phyloP scores from a whole-genome alignment of 495 filamentous ascomycete species.

The Xylaria castorea region DNA sequence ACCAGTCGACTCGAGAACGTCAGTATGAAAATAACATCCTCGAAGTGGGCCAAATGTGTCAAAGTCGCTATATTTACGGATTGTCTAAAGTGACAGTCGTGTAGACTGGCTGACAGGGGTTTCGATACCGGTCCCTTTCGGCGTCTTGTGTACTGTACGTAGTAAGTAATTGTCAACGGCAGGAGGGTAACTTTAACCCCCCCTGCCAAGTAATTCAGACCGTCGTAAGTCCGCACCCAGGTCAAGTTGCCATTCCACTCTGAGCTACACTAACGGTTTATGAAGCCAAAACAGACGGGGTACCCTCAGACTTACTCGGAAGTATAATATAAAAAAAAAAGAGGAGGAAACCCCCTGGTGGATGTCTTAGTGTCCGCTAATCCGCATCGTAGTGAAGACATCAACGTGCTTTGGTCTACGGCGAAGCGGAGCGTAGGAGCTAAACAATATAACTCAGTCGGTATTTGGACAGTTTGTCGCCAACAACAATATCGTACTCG shows the following conservation, averaged over 20 bases:
- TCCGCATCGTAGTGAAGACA: background rate
- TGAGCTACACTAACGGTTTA: constrained; percentile 1
- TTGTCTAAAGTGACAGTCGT: background rate
- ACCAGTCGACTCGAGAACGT: background rate
- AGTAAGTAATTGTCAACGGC: background rate
- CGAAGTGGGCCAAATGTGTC: background rate
- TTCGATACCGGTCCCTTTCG: background rate
- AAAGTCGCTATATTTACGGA: background rate
- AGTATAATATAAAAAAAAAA: background rate
- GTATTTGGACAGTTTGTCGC: background rate
- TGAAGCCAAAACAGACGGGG: background rate
- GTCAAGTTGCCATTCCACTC: background rate
- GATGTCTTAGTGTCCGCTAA: background rate
- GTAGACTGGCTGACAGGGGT: too few species aligned
- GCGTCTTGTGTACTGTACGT: background rate
- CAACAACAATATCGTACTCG: background rate
- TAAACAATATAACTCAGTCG: background rate
- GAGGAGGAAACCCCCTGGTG: background rate
- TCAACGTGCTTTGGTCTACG: background rate
- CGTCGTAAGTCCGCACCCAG: background rate
- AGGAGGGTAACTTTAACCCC: too few species aligned
- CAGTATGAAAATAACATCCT: background rate
- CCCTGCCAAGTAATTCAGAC: background rate
- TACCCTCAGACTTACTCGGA: background rate
- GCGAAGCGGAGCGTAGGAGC: background rate